phyloP scores from a whole-genome alignment of 768 basidiomycete species.

The Clathrus columnatus region DNA sequence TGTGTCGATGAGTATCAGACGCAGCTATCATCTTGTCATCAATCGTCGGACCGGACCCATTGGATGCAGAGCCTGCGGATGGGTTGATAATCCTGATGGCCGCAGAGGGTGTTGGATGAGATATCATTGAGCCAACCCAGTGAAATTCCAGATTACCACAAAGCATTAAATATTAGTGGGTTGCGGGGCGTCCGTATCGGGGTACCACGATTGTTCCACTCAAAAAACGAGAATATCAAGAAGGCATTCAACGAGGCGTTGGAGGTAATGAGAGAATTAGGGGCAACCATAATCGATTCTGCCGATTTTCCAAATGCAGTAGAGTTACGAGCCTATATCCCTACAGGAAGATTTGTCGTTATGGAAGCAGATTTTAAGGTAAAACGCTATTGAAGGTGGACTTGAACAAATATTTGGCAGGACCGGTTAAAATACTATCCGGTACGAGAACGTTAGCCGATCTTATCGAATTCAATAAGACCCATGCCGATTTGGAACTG shows the following conservation, averaged over 20 bases:
- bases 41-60: conserved; percentile 37
- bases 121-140: conserved; percentile 36
- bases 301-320: conserved; percentile 50
- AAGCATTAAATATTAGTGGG: conserved; percentile 40
- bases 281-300: conserved; percentile 50
- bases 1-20: conserved; percentile 29
- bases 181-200: conserved; percentile 39
- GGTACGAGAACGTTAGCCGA: conserved; percentile 48
- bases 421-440: conserved; percentile 42
- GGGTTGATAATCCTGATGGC: too few relatives aligned
- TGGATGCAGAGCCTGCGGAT: too few relatives aligned
- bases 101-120: too few relatives aligned
- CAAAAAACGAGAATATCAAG: conserved; percentile 15
- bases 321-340: conserved; percentile 35
- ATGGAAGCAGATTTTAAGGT: conserved; percentile 55
- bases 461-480: conserved; percentile 47
- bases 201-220: conserved; percentile 29
- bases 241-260: conserved; percentile 33
- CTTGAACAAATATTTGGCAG: conserved; percentile 39
- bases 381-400: too few relatives aligned
- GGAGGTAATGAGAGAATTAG: conserved; percentile 28
- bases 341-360: conserved; percentile 43
- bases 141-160: conserved; percentile 45
- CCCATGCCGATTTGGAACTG: conserved; percentile 42
- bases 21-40: conserved; percentile 29